phyloP scores from a whole-genome alignment of 2,329 filamentous ascomycete species.

The Colletotrichum tamarilloi region DNA sequence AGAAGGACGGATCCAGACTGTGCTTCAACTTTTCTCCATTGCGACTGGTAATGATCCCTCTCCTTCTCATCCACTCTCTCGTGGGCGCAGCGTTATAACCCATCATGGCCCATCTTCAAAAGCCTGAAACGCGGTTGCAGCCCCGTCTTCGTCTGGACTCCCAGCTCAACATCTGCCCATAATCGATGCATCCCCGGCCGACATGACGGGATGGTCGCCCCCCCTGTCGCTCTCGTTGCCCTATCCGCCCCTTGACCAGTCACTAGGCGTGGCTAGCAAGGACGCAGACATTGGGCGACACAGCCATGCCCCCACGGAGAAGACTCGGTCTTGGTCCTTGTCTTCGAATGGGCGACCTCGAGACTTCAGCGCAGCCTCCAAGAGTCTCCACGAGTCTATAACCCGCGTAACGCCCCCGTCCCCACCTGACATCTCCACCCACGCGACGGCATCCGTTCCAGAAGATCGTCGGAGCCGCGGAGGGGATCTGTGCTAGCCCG shows the following conservation, averaged over 20 bases:
- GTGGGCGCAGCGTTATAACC: neutral
- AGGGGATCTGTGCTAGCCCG: slow-evolving; percentile 12
- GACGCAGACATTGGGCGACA: neutral
- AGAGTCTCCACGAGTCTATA: neutral
- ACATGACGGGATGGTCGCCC: neutral
- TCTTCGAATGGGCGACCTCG: neutral
- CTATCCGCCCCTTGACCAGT: neutral
- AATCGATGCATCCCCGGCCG: neutral
- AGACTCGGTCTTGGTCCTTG: neutral
- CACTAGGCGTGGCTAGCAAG: too few species aligned
- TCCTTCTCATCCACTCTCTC: neutral
- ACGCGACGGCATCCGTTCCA: slow-evolving; percentile 11
- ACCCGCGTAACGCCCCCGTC: slow-evolving; percentile 10
- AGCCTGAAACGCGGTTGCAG: slow-evolving; percentile 28
- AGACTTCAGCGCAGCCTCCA: neutral
- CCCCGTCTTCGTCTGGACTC: slow-evolving; percentile 34
- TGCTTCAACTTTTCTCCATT: neutral
- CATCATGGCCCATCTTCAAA: slow-evolving; percentile 15
- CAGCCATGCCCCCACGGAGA: neutral
- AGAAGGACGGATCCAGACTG: neutral
- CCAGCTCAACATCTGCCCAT: slow-evolving; percentile 20
- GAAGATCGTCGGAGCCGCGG: slow-evolving; percentile 20
- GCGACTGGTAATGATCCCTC: neutral
- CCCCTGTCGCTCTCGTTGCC: slow-evolving; percentile 4
- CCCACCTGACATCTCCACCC: neutral